Percentiles rank a stretch among this genome's conserved stretches.
These are phyloP conservation scores for Leccinum laetum DNA, from an alignment of 1,284 basidiomycete species.

Conservation along the genomic window DNA sequence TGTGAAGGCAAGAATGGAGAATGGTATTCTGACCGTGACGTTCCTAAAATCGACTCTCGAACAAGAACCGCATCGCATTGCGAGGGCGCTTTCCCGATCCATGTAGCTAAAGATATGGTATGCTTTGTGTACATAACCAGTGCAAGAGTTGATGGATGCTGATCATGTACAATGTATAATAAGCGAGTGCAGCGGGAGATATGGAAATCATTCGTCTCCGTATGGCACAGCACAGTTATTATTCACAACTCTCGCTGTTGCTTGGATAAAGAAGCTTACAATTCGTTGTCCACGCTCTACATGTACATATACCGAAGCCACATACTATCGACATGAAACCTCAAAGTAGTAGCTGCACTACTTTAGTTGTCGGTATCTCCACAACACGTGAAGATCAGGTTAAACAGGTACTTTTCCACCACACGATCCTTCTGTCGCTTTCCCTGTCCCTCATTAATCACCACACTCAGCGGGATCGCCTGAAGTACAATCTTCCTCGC, in stretches of 20 bases:
- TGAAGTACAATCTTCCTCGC: slow-evolving; percentile 31
- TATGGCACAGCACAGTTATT: too few species aligned
- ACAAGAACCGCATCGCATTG: slow-evolving; percentile 1
- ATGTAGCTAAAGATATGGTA: too few species aligned
- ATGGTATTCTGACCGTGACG: too few species aligned
- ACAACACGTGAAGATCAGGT: slow-evolving; percentile 28
- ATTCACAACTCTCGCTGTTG: too few species aligned
- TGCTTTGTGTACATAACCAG: too few species aligned
- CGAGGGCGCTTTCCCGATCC: background rate
- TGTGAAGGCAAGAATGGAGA: too few species aligned
- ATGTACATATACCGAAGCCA: too few species aligned
- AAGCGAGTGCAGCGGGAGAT: background rate
- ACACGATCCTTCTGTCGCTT: slow-evolving; percentile 1
- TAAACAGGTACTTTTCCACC: slow-evolving; percentile 18
- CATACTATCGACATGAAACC: too few species aligned
- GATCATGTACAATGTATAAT: background rate
- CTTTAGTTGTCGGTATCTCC: slow-evolving; percentile 9
- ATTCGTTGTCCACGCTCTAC: too few species aligned
- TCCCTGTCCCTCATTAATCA: slow-evolving; percentile 8
- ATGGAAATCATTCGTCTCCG: too few species aligned
- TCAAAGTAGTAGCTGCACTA: too few species aligned
- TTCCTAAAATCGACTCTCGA: background rate
- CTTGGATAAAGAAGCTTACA: too few species aligned
- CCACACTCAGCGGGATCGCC: slow-evolving; percentile 21
- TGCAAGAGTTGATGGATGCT: background rate